A percentile compares a stretch with the other conserved stretches of the same genome.
Evolutionary conservation across 2,329 filamentous ascomycete species (phyloP).

Genomic region (Pseudogymnoascus sp.): DNA sequence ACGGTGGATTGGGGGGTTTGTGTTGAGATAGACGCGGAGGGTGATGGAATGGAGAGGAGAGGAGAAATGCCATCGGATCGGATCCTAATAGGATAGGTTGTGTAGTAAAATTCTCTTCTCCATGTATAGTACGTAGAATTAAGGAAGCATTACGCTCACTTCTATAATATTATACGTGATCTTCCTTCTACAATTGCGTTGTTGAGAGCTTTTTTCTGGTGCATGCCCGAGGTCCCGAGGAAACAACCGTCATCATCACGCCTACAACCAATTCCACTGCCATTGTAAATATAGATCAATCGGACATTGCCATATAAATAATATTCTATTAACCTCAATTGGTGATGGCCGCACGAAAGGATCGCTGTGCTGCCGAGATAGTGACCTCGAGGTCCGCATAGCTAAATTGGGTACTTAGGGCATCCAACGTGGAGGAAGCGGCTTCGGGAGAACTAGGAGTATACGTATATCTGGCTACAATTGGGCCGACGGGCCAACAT

Average conservation of each 20-base stretch:
- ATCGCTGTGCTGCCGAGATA: slow-evolving; percentile 4
- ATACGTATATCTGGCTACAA: slow-evolving; percentile 8
- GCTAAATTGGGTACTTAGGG: slow-evolving; percentile 9
- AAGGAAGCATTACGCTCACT: slow-evolving; percentile 10
- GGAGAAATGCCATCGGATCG: slow-evolving; percentile 9
- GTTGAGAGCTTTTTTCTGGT: not conserved
- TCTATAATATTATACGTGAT: slow-evolving; percentile 10
- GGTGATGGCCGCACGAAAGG: slow-evolving; percentile 3
- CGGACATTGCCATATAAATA: not conserved
- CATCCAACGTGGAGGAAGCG: slow-evolving; percentile 3
- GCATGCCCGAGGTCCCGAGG: not conserved
- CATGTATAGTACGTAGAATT: slow-evolving; percentile 9
- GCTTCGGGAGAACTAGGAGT: slow-evolving; percentile 6
- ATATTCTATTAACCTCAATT: slow-evolving; percentile 1
- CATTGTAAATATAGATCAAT: not conserved
- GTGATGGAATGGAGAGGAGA: slow-evolving; percentile 9
- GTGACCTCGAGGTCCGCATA: not conserved
- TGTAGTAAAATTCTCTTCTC: slow-evolving; percentile 10
- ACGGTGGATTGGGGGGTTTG: not conserved
- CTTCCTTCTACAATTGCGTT: slow-evolving; percentile 3
- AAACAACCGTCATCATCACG: not conserved
- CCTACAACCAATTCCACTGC: not conserved
- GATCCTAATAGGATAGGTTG: slow-evolving; percentile 10
- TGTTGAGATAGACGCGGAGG: slow-evolving; percentile 7
- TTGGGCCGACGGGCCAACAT: not conserved